Percentiles rank a stretch among this genome's conserved stretches.
Evolutionary conservation across 164 flowering plant genomes (phyloP).

Genomic region (Magnolia sinica): DNA sequence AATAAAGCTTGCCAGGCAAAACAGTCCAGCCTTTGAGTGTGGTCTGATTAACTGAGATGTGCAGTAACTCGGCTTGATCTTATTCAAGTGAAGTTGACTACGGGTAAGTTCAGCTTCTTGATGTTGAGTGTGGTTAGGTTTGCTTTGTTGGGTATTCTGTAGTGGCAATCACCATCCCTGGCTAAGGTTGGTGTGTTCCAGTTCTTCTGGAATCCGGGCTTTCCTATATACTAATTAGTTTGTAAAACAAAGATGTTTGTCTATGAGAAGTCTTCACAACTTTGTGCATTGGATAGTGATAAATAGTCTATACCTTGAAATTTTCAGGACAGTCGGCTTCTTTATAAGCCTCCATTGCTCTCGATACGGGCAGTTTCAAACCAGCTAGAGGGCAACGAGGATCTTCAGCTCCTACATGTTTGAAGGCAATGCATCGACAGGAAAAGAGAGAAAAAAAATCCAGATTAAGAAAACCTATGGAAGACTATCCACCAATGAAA

Average conservation of each 20-base stretch:
- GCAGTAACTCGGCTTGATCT: too few relatives aligned
- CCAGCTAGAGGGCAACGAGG: constrained; percentile 87
- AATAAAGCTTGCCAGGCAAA: background rate
- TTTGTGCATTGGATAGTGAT: background rate
- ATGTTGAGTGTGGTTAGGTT: too few relatives aligned
- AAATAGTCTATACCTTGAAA: constrained; percentile 49
- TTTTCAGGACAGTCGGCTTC: constrained; percentile 42
- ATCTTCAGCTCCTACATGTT: constrained; percentile 69
- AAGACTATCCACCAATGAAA: background rate
- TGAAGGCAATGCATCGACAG: background rate
- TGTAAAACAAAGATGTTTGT: too few relatives aligned
- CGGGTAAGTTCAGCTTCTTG: too few relatives aligned
- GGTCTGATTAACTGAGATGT: background rate
- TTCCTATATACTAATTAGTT: too few relatives aligned
- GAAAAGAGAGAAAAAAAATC: background rate
- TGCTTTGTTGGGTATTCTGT: background rate
- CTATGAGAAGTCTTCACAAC: background rate
- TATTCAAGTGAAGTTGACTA: too few relatives aligned
- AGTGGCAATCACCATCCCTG: background rate
- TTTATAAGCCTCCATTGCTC: constrained; percentile 44
- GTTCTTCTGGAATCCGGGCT: background rate
- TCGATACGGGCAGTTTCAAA: constrained; percentile 42
- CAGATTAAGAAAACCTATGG: background rate
- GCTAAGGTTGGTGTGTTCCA: background rate
- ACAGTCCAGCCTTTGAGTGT: background rate